Evolutionary conservation across 2,329 filamentous ascomycete species (phyloP).

Genomic region (Nemania serpens): DNA sequence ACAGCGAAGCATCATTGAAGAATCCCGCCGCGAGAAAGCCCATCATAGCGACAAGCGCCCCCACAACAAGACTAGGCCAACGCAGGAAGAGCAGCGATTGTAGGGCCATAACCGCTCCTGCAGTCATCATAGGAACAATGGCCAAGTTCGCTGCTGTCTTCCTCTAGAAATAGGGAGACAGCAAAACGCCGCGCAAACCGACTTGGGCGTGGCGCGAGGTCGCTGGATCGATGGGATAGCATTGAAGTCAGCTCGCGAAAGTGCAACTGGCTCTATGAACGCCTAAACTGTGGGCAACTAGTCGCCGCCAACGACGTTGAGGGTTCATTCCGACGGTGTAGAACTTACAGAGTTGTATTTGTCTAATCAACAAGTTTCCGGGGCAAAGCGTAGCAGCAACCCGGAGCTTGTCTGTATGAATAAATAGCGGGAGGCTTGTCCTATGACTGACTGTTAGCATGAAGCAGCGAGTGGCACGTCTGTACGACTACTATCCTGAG

Average conservation of each 20-base stretch:
- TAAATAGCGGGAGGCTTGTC: conserved; percentile 15
- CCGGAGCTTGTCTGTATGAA: conserved; percentile 21
- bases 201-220: not conserved
- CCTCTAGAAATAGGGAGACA: not conserved
- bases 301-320: conserved; percentile 1
- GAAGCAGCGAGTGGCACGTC: conserved; percentile 11
- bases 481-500: conserved; percentile 11
- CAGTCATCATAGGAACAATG: not conserved
- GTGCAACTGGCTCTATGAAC: not conserved
- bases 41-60: conserved; percentile 45
- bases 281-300: conserved; percentile 1
- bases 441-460: conserved; percentile 9
- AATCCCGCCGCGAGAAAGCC: conserved; percentile 85
- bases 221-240: not conserved
- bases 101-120: conserved; percentile 26
- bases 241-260: conserved; percentile 1
- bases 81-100: conserved; percentile 41
- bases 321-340: not conserved
- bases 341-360: conserved; percentile 15
- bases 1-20: conserved; percentile 86
- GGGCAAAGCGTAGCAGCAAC: conserved; percentile 18
- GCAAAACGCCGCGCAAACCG: not conserved
- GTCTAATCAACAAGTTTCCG: conserved; percentile 7
- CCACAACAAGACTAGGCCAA: conserved; percentile 37
- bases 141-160: not conserved